Conservation (phyloP, 2,329 filamentous ascomycete genomes). For the Aspergillus sclerotialis region DNA sequence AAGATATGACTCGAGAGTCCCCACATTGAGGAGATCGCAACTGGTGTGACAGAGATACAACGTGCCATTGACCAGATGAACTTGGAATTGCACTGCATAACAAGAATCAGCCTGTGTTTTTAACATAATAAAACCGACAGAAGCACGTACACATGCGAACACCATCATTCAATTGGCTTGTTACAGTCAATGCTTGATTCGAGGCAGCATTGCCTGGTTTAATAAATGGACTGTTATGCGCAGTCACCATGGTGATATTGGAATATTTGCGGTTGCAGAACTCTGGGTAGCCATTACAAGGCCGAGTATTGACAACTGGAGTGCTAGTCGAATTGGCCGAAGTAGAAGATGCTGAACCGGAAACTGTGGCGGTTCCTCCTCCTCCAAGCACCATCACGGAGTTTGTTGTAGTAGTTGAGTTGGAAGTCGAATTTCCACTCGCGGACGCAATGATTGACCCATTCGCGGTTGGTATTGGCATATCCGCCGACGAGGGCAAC, state of each 20-base stretch:
- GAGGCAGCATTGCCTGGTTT: constrained; percentile 62
- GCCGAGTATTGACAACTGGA: constrained; percentile 59
- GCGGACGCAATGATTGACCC: constrained; percentile 19
- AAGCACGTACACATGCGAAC: constrained; percentile 46
- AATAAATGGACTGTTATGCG: constrained; percentile 77
- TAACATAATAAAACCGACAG: neutral
- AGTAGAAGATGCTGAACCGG: constrained; percentile 44
- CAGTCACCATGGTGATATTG: constrained; percentile 71
- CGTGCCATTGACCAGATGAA: constrained; percentile 49
- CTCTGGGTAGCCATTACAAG: constrained; percentile 73
- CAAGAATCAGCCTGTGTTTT: constrained; percentile 1
- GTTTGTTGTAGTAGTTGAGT: constrained; percentile 28
- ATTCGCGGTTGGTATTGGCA: constrained; percentile 17
- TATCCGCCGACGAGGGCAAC: constrained; percentile 11
- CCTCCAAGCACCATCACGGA: constrained; percentile 35
- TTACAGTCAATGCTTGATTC: constrained; percentile 65
- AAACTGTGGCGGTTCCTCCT: constrained; percentile 35
- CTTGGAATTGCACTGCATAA: constrained; percentile 53
- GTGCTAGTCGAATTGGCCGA: constrained; percentile 42
- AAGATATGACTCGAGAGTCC: constrained; percentile 69
- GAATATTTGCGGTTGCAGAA: constrained; percentile 70
- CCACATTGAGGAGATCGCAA: constrained; percentile 74
- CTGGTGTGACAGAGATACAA: constrained; percentile 78
- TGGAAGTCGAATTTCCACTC: constrained; percentile 19
- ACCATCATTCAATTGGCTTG: constrained; percentile 69